Evolutionary conservation across 331 rosid species (phyloP).

Genomic region (Erythrophleum ivorense): DNA sequence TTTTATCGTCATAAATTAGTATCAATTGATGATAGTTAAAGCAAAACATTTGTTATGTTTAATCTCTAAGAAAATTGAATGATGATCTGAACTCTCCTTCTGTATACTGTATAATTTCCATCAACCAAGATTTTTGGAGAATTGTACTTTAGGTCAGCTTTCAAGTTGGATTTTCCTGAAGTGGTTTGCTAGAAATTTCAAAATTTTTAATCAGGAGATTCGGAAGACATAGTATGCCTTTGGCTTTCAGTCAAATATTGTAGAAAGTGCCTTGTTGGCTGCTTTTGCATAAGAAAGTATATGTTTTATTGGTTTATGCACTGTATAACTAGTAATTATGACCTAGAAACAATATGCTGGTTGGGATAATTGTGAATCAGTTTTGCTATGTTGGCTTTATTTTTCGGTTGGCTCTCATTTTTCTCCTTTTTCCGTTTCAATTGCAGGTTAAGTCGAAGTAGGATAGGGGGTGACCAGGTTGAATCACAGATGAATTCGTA

Average conservation of each 20-base stretch:
- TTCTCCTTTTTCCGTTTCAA: neutral
- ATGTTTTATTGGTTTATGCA: neutral
- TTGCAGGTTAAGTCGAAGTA: constrained; percentile 3
- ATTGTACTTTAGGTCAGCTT: neutral
- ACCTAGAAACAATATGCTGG: neutral
- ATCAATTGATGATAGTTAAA: neutral
- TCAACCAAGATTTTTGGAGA: constrained; percentile 1
- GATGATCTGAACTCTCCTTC: neutral
- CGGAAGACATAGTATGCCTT: neutral
- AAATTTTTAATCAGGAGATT: neutral
- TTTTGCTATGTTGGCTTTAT: neutral
- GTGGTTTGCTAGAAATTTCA: neutral
- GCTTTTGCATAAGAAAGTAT: neutral
- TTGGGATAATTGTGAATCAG: neutral
- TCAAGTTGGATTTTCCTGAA: neutral
- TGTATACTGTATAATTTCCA: neutral
- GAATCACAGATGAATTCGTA: neutral
- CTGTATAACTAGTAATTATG: neutral
- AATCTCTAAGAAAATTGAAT: neutral
- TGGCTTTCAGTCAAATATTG: neutral
- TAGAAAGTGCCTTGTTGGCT: neutral
- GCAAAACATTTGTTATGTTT: neutral
- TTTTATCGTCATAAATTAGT: neutral
- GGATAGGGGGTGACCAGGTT: neutral
- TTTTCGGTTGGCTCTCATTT: neutral